Conservation (phyloP, 2,329 filamentous ascomycete genomes). For the Penicillium fuscoglaucum region DNA sequence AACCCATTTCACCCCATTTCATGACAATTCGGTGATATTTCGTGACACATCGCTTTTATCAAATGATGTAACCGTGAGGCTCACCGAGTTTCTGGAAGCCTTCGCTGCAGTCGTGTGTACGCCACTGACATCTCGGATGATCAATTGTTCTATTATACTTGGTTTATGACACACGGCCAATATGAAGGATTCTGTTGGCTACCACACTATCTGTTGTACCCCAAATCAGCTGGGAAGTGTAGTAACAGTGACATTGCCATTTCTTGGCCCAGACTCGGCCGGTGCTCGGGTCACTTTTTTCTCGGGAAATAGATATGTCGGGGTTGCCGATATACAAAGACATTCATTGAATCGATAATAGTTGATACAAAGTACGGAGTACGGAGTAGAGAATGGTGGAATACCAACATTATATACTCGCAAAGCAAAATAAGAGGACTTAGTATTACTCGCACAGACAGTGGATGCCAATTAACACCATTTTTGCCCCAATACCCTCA, state of each 20-base stretch:
- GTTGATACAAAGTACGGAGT: too few species aligned
- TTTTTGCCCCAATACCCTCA: slow-evolving; percentile 17
- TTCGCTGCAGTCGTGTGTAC: slow-evolving; percentile 32
- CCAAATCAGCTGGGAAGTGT: background rate
- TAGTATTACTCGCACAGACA: slow-evolving; percentile 2
- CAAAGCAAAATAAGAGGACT: too few species aligned
- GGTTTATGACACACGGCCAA: background rate
- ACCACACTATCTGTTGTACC: background rate
- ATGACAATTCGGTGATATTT: background rate
- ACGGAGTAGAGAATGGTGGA: too few species aligned
- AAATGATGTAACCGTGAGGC: slow-evolving; percentile 18
- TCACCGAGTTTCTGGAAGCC: slow-evolving; percentile 36
- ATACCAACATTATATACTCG: too few species aligned
- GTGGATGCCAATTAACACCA: background rate
- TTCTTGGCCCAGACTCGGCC: background rate
- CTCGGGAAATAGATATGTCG: background rate
- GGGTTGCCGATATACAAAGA: background rate
- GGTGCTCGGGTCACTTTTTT: background rate
- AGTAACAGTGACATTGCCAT: background rate
- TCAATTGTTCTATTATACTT: background rate
- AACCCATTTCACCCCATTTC: background rate
- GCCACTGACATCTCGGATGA: slow-evolving; percentile 3
- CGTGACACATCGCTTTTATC: background rate
- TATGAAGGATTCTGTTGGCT: background rate
- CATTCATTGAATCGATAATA: too few species aligned